phyloP scores from a whole-genome alignment of 23 red algal species.

The Gracilaria gracilis region DNA sequence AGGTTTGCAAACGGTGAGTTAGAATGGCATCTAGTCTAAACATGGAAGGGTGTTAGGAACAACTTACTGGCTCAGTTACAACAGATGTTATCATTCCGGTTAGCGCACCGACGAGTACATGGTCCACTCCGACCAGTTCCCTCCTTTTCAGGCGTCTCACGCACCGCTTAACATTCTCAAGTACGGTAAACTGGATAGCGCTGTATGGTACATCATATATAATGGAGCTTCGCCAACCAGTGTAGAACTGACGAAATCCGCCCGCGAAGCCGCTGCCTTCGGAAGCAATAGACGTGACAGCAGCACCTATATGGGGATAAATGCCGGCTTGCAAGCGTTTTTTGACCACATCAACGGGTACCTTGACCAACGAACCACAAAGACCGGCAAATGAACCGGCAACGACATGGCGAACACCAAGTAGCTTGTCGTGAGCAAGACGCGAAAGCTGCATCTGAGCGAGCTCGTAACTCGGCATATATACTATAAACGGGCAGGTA shows the following conservation, averaged over 20 bases:
- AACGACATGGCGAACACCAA: conserved; percentile 63
- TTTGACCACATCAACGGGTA: conserved; percentile 78
- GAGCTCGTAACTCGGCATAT: conserved; percentile 75
- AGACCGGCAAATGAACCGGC: conserved; percentile 80
- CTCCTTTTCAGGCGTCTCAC: conserved; percentile 22
- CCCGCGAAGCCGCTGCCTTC: conserved; percentile 15
- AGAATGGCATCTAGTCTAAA: not conserved
- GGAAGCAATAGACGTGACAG: conserved; percentile 45
- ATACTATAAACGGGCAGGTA: conserved; percentile 24
- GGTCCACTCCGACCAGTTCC: conserved; percentile 48
- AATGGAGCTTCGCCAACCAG: conserved; percentile 65
- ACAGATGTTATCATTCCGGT: conserved; percentile 82
- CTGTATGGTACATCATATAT: conserved; percentile 82
- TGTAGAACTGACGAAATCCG: conserved; percentile 65
- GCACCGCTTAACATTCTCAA: conserved; percentile 72
- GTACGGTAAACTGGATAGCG: conserved; percentile 74
- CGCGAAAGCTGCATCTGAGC: conserved; percentile 64
- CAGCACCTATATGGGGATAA: conserved; percentile 46
- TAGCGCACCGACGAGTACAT: conserved; percentile 70
- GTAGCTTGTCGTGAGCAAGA: conserved; percentile 15
- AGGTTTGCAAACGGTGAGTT: not conserved
- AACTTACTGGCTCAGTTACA: conserved; percentile 81
- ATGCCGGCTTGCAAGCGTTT: conserved; percentile 82
- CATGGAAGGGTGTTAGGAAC: not conserved
- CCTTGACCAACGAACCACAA: conserved; percentile 72